Conservation (phyloP, 805 yeast genomes). For the Lipomyces spencermartinsiae region DNA sequence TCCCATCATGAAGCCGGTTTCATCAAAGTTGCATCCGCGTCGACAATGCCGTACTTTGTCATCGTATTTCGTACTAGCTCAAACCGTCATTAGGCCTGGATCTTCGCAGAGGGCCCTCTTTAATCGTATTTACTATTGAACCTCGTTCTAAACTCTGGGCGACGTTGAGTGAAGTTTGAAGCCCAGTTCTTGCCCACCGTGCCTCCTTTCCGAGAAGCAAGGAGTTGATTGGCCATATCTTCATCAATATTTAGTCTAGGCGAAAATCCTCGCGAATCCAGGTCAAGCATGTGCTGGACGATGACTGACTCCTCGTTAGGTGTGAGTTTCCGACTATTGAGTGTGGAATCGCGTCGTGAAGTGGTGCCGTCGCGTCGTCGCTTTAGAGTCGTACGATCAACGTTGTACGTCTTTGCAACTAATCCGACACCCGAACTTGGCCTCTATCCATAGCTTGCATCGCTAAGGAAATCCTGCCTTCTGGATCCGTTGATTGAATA, state of each 20-base stretch:
- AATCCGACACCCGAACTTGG: neutral
- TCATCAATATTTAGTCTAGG: constrained; percentile 10
- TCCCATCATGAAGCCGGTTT: constrained; percentile 19
- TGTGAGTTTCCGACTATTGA: neutral
- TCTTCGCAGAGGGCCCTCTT: constrained; percentile 11
- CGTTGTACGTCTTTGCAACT: neutral
- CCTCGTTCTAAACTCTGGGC: neutral
- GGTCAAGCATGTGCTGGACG: constrained; percentile 12
- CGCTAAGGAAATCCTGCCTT: neutral
- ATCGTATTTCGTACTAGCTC: constrained; percentile 1
- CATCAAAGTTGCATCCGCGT: constrained; percentile 14
- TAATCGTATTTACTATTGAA: constrained; percentile 7
- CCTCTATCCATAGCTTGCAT: neutral
- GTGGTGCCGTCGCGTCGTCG: neutral
- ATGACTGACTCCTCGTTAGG: neutral
- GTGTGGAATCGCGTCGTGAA: constrained; percentile 2
- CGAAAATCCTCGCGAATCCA: constrained; percentile 18
- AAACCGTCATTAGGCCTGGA: constrained; percentile 6
- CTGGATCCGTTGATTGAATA: neutral
- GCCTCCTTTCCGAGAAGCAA: constrained; percentile 1
- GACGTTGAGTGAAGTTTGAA: constrained; percentile 4
- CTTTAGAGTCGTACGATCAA: neutral
- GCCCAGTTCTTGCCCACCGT: constrained; percentile 3
- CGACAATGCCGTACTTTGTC: neutral
- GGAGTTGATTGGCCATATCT: constrained; percentile 13